Percentiles rank a stretch among this genome's conserved stretches.
These are phyloP conservation scores for Scytalidium sp. DNA, from an alignment of 2,329 filamentous ascomycete genomes.

Conservation along the genomic window DNA sequence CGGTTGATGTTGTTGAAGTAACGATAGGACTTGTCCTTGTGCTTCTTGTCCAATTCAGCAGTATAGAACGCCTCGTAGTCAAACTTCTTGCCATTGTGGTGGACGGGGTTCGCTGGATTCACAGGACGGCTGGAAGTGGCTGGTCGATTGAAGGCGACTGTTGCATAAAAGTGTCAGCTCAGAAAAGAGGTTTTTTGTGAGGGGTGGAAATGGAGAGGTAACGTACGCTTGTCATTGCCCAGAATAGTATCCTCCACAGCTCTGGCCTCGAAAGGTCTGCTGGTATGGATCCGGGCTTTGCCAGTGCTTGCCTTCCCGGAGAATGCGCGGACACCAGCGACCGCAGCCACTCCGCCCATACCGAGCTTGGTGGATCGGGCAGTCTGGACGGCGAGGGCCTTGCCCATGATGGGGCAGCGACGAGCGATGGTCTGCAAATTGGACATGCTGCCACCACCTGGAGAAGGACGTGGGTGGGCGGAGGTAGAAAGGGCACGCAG, in stretches of 20 bases:
- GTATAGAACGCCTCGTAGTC: slow-evolving; percentile 90
- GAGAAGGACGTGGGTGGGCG: slow-evolving; percentile 58
- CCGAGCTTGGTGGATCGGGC: slow-evolving; percentile 47
- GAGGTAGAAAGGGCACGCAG: slow-evolving; percentile 82
- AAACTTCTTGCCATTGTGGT: slow-evolving; percentile 57
- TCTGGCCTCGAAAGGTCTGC: slow-evolving; percentile 71
- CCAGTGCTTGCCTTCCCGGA: slow-evolving; percentile 49
- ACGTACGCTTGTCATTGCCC: slow-evolving; percentile 50
- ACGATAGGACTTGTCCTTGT: slow-evolving; percentile 98
- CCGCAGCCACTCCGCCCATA: slow-evolving; percentile 37
- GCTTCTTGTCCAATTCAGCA: slow-evolving; percentile 92
- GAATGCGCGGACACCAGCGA: slow-evolving; percentile 49
- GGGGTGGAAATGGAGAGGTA: slow-evolving; percentile 21
- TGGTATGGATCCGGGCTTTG: slow-evolving; percentile 80
- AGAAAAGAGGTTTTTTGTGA: slow-evolving; percentile 29
- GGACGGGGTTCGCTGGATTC: slow-evolving; percentile 16
- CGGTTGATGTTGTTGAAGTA: slow-evolving; percentile 99
- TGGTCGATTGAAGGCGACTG: slow-evolving; percentile 19
- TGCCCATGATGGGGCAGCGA: slow-evolving; percentile 98
- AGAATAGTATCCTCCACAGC: slow-evolving; percentile 61
- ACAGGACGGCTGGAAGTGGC: slow-evolving; percentile 14
- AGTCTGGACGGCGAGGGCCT: slow-evolving; percentile 87
- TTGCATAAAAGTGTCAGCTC: slow-evolving; percentile 11
- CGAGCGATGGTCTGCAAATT: slow-evolving; percentile 92
- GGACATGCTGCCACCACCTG: slow-evolving; percentile 89